Conservation (phyloP, 2,329 filamentous ascomycete species). For the Calonectria hawksworthii region DNA sequence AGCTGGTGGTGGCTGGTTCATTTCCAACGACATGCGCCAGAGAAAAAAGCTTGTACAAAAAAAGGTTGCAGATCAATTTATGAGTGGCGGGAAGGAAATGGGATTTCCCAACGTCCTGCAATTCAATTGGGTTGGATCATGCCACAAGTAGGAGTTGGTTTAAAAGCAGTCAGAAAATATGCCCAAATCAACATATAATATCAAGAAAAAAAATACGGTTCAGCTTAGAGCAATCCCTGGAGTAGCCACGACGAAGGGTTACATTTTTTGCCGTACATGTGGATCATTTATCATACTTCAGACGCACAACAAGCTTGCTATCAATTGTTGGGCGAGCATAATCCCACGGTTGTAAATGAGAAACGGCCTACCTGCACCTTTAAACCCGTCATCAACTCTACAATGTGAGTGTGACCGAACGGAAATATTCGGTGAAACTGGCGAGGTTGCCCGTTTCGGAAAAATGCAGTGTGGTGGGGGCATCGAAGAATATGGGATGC, state of each 20-base stretch:
- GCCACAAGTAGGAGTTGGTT: neutral
- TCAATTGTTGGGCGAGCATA: neutral
- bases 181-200: neutral
- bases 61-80: neutral
- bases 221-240: neutral
- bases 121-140: neutral
- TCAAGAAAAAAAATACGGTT: neutral
- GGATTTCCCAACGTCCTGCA: neutral
- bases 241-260: neutral
- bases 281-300: neutral
- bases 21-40: neutral
- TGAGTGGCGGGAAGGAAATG: neutral
- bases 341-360: neutral
- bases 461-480: neutral
- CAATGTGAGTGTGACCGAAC: neutral
- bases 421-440: neutral
- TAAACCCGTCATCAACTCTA: neutral
- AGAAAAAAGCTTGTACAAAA: neutral
- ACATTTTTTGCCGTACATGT: neutral
- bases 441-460: conserved; percentile 17
- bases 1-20: neutral
- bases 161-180: neutral
- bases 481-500: neutral
- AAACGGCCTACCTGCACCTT: neutral
- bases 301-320: neutral